phyloP scores from a whole-genome alignment of 768 basidiomycete genomes.

The Xerocomus spinulosus region DNA sequence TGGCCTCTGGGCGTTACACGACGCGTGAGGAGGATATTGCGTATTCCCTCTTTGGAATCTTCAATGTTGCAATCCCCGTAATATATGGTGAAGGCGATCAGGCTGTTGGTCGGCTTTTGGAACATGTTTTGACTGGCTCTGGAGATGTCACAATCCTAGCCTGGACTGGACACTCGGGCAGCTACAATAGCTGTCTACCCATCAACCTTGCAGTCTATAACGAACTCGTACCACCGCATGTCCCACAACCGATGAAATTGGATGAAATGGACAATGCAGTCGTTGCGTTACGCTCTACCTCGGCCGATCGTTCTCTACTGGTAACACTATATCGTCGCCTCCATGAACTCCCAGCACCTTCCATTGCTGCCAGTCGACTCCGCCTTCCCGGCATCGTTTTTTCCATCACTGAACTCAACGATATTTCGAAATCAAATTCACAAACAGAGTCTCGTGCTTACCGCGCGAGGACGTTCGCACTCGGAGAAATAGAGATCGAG shows the following conservation, averaged over 20 bases:
- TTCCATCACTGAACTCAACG: no score
- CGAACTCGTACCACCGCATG: not conserved
- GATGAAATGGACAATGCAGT: not conserved
- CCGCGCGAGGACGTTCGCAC: not conserved
- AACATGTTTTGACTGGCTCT: not conserved
- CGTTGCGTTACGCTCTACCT: not conserved
- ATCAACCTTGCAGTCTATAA: not conserved
- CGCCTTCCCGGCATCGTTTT: not conserved
- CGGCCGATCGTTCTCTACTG: not conserved
- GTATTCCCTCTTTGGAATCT: not conserved
- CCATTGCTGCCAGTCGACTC: not conserved
- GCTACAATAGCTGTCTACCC: not conserved
- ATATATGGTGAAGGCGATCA: not conserved
- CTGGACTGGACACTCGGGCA: not conserved
- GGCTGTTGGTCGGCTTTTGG: not conserved
- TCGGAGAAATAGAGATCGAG: conserved; percentile 3
- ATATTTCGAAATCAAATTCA: not conserved
- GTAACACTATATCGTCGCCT: not conserved
- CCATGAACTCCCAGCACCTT: not conserved
- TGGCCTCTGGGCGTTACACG: not conserved
- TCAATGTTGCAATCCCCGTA: not conserved
- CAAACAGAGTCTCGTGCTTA: not conserved
- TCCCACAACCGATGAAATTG: not conserved
- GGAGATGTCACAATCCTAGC: not conserved
- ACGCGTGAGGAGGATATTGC: not conserved